Evolutionary conservation across 805 yeast genomes (phyloP).

Genomic region (Maudiozyma bulderi): DNA sequence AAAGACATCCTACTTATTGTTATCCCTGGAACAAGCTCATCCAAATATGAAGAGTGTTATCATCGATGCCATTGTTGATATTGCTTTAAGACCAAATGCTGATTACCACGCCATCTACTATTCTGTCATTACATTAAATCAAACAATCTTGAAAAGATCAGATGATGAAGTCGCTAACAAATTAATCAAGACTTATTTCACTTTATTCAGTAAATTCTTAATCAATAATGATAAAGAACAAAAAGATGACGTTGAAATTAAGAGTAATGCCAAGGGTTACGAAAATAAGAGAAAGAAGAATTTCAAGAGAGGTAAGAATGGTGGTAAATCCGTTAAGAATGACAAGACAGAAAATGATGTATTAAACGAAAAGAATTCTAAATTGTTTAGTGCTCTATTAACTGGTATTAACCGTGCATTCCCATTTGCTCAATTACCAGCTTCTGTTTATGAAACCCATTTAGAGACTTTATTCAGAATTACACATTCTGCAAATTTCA

Average conservation of each 20-base stretch:
- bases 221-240: conserved; percentile 53
- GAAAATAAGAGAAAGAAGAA: conserved; percentile 64
- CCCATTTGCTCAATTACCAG: conserved; percentile 75
- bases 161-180: conserved; percentile 78
- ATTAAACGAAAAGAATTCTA: conserved; percentile 70
- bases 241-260: conserved; percentile 30
- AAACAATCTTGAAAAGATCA: conserved; percentile 72
- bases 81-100: conserved; percentile 59
- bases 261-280: conserved; percentile 30
- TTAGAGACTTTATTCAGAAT: conserved; percentile 77
- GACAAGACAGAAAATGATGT: conserved; percentile 55
- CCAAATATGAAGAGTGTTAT: conserved; percentile 90
- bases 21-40: conserved; percentile 78
- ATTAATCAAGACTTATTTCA: conserved; percentile 75
- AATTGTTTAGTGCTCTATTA: conserved; percentile 77
- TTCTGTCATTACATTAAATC: conserved; percentile 80
- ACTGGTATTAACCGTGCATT: conserved; percentile 95
- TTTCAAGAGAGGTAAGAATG: conserved; percentile 75
- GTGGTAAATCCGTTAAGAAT: conserved; percentile 67
- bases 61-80: conserved; percentile 70
- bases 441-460: conserved; percentile 62
- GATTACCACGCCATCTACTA: conserved; percentile 88
- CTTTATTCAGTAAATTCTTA: conserved; percentile 74
- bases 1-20: conserved; percentile 70
- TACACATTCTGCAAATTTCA: conserved; percentile 89